phyloP scores from a whole-genome alignment of 495 filamentous ascomycete species.

The Aspergillus leporis region DNA sequence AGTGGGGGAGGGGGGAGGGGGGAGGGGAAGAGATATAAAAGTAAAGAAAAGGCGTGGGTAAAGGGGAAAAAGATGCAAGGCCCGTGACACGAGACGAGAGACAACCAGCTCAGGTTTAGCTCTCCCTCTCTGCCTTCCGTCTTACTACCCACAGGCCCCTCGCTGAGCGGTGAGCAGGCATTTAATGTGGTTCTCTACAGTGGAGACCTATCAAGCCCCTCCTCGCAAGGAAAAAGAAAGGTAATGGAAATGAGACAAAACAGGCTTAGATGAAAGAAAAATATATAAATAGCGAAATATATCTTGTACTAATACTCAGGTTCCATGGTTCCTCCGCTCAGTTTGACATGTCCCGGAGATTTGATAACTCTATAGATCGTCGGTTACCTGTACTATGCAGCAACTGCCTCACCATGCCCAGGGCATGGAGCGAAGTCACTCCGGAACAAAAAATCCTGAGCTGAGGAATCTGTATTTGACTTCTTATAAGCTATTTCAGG shows the following conservation, averaged over 20 bases:
- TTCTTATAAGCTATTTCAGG: conserved; percentile 26
- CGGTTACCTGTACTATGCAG: conserved; percentile 19
- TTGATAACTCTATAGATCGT: neutral
- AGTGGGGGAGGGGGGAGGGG: conserved; percentile 19
- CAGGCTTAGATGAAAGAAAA: neutral
- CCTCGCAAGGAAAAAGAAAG: neutral
- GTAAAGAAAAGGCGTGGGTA: conserved; percentile 30
- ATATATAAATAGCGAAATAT: neutral
- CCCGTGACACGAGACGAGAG: conserved; percentile 11
- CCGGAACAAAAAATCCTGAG: neutral
- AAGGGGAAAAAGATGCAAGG: conserved; percentile 1
- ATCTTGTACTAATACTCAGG: neutral
- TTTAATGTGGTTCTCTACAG: conserved; percentile 12
- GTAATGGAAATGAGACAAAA: neutral
- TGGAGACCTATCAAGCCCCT: conserved; percentile 1
- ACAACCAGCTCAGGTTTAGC: conserved; percentile 18
- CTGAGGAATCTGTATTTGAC: neutral
- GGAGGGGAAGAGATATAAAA: conserved; percentile 27
- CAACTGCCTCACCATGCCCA: conserved; percentile 6
- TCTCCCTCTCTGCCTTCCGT: conserved; percentile 7
- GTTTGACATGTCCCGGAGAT: neutral
- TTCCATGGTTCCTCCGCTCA: neutral
- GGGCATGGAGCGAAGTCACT: neutral
- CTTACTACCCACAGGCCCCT: neutral
- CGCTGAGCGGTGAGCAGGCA: conserved; percentile 35